Evolutionary conservation across 2,329 filamentous ascomycete genomes (phyloP).

Genomic region (Bipolaris sorokiniana): DNA sequence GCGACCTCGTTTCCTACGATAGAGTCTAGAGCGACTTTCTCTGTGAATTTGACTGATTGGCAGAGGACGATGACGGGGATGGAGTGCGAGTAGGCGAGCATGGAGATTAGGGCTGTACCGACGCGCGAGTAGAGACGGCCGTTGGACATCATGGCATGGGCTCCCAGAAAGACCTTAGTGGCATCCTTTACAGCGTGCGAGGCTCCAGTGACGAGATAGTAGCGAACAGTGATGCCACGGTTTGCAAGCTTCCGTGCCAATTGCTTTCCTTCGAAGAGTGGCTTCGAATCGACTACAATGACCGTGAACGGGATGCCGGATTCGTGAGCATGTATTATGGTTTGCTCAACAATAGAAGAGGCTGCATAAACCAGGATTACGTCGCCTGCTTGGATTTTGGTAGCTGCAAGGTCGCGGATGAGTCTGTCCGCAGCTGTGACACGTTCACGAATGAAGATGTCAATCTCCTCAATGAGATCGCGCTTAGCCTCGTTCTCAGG

Average conservation of each 20-base stretch:
- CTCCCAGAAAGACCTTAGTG: constrained; percentile 77
- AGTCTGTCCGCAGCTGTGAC: constrained; percentile 86
- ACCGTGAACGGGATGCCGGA: constrained; percentile 79
- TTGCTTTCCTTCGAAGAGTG: constrained; percentile 71
- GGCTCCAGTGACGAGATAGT: constrained; percentile 79
- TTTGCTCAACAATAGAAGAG: constrained; percentile 83
- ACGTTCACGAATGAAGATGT: constrained; percentile 87
- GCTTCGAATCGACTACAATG: constrained; percentile 79
- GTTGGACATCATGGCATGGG: constrained; percentile 95
- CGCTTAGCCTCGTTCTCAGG: constrained; percentile 83
- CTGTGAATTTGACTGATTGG: constrained; percentile 94
- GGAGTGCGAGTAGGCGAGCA: constrained; percentile 76
- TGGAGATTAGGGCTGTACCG: constrained; percentile 85
- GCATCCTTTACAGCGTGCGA: constrained; percentile 73
- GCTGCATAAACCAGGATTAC: constrained; percentile 87
- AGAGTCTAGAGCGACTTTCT: constrained; percentile 86
- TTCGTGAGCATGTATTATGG: constrained; percentile 73
- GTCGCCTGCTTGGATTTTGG: constrained; percentile 78
- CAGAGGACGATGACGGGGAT: constrained; percentile 88
- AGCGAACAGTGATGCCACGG: constrained; percentile 77
- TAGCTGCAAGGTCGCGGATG: constrained; percentile 77
- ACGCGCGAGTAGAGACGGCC: constrained; percentile 86
- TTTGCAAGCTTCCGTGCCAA: constrained; percentile 74
- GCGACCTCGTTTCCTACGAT: constrained; percentile 94
- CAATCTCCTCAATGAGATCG: constrained; percentile 78